A percentile compares a stretch with the other conserved stretches of the same genome.
Conservation (phyloP, 2,329 filamentous ascomycete genomes). For the Colletotrichum costaricense region DNA sequence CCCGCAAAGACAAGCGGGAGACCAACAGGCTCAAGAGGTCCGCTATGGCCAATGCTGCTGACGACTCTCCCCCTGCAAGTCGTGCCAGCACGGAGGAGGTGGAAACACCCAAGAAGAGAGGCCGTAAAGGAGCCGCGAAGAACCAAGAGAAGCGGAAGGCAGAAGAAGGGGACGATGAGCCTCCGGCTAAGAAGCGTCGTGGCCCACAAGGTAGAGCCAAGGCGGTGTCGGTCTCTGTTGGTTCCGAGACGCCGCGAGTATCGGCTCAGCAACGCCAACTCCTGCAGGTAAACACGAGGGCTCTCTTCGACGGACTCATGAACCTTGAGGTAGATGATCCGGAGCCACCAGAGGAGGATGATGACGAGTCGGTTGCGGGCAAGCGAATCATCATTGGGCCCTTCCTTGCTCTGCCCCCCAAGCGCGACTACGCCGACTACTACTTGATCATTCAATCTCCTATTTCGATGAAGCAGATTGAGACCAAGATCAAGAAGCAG, state of each 20-base stretch:
- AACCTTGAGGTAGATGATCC: slow-evolving; percentile 83
- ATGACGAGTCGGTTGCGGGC: slow-evolving; percentile 66
- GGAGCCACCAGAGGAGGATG: slow-evolving; percentile 65
- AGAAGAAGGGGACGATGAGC: slow-evolving; percentile 80
- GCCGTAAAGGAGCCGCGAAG: slow-evolving; percentile 80
- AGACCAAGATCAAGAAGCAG: slow-evolving; percentile 94
- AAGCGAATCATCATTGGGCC: slow-evolving; percentile 91
- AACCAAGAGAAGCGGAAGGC: slow-evolving; percentile 88
- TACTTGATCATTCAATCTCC: slow-evolving; percentile 92
- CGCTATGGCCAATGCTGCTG: slow-evolving; percentile 46
- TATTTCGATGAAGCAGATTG: slow-evolving; percentile 96
- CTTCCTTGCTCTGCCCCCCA: slow-evolving; percentile 91
- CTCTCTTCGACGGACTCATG: slow-evolving; percentile 84
- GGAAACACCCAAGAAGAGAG: slow-evolving; percentile 83
- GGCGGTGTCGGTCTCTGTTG: slow-evolving; percentile 41
- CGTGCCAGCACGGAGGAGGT: slow-evolving; percentile 83
- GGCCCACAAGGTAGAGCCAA: slow-evolving; percentile 78
- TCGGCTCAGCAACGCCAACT: slow-evolving; percentile 76
- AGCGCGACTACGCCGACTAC: slow-evolving; percentile 92
- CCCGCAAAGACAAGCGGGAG: slow-evolving; percentile 83
- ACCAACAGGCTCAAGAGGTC: slow-evolving; percentile 77
- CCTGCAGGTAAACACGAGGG: slow-evolving; percentile 84
- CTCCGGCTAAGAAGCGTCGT: slow-evolving; percentile 81
- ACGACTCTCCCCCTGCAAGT: slow-evolving; percentile 83
- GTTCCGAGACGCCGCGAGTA: slow-evolving; percentile 58